Evolutionary conservation across 2,329 filamentous ascomycete species (phyloP), one percentile per base, ranked within the genome.

Genomic region (Xylaria sp.): DNA sequence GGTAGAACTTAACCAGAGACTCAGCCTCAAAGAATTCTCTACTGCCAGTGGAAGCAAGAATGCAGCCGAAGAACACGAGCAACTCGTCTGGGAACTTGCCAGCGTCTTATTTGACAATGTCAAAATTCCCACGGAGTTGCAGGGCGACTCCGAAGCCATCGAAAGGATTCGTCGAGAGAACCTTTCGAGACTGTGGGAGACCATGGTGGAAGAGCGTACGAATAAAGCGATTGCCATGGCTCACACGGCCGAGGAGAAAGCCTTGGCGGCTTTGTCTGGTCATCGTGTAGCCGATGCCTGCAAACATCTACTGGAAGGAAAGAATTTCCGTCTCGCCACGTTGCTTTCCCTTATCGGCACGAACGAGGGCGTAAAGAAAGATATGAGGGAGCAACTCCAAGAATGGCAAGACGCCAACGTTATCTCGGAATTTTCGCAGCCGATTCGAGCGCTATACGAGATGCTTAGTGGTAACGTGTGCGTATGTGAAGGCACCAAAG

Each of bases 401-500:
- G 86, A 89, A 54, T 99, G 94, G 94, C 85, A 87, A 42, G 83
- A 90, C 34, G 85, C 90, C 42, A 91, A 92, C 69, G 85, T 93
- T 52, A 83, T 96, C 16, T 90, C 91, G 1, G 95, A 99, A 72
- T 92, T 99, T 74, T 86, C 84, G 13, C 88, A 94, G 65, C 81
- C 91, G 1, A 84, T 96, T 50, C 88, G 94, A 57, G 88, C 92
- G 7, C 80, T 99, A 39, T 99, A 97, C 71, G 91, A 96, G 73
- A 81, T 99, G 34, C 79, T 97, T 9, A 85, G 91, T 35, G 94
- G 95, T 44, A 94, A 97, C 65, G 87, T 91, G n/a, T 88, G 90
- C 64, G 83, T 87, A 34, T 92, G 90, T 60, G 84, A 92, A 66
- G 94, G 93, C 9, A 87, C 89, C 70, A 88, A 85, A 65, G 81